Evolutionary conservation across 208 protist species (phyloP), one percentile per base, ranked within the genome.

Genomic region (Crithidia bombi): DNA sequence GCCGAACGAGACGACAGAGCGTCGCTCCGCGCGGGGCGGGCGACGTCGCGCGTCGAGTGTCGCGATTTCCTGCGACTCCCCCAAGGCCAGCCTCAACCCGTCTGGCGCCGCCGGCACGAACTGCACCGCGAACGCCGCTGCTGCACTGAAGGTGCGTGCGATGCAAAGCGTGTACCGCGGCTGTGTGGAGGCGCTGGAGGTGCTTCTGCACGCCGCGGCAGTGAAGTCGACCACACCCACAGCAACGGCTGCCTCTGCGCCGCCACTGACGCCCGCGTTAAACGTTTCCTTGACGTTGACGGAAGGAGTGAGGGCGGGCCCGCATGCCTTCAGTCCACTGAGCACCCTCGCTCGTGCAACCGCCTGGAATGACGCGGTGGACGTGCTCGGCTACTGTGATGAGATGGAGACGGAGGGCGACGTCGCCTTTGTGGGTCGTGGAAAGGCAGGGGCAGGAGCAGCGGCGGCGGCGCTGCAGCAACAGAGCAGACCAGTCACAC

Each of bases 141-240:
- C 50, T 9, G 25, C 51, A 0, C 41, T 74, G 6, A 36, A 61
- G 26, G 19, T 51, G 28, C 70, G 63, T 35, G 30, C 21, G 15
- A 14, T 65, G 47, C 70, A 69, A 2, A 25, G 49, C 1, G 54
- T 70, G 28, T 76, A 70, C 62, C 70, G 56, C 28, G 44, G 64
- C 55, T 69, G 70, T 30, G 63, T 76, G 17, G 70, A 76, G 36
- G 44, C 44, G 19, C 63, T 76, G 47, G 70, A 69, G 30, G 56
- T 76, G 41, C 70, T 76, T 1, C 33, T 76, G 17, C 70, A 76
- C 58, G 70, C 62, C 10, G 70, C 70, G 1, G 70, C 70, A 12
- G 41, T 76, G 56, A 54, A 58, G 26, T 33, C 52, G 50, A 75
- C 62, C 3, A 55, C 39, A 25, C 23, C 28, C 10, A 14, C 41